These are phyloP conservation scores for Fusarium miscanthi DNA, from an alignment of 2,329 filamentous ascomycete genomes.

Conservation along the genomic window DNA sequence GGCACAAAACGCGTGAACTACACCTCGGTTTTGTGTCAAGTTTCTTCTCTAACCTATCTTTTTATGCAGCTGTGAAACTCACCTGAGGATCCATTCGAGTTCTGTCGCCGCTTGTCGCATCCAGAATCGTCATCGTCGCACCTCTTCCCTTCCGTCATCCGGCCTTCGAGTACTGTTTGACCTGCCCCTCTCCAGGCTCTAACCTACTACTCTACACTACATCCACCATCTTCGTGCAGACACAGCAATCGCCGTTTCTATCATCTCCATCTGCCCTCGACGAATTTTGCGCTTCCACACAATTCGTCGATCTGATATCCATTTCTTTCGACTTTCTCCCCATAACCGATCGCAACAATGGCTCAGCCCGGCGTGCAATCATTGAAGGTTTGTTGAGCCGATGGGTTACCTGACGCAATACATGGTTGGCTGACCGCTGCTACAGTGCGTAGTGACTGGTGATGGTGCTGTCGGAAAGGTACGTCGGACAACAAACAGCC, in stretches of 20 bases:
- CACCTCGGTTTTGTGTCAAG: slow-evolving; percentile 45
- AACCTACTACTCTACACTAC: slow-evolving; percentile 13
- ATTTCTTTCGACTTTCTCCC: slow-evolving; percentile 4
- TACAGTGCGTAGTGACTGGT: slow-evolving; percentile 96
- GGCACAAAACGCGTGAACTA: slow-evolving; percentile 48
- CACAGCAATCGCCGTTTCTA: slow-evolving; percentile 25
- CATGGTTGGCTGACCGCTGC: slow-evolving; percentile 46
- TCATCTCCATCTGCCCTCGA: slow-evolving; percentile 27
- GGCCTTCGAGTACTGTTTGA: slow-evolving; percentile 8
- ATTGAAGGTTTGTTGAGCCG: slow-evolving; percentile 76
- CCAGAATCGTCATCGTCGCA: slow-evolving; percentile 32
- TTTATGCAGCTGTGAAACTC: slow-evolving; percentile 46
- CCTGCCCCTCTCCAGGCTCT: slow-evolving; percentile 17
- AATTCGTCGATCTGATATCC: slow-evolving; percentile 1
- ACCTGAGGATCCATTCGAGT: slow-evolving; percentile 32
- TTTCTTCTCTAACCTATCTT: slow-evolving; percentile 42
- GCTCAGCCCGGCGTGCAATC: slow-evolving; percentile 88
- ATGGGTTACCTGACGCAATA: slow-evolving; percentile 31
- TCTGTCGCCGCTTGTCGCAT: slow-evolving; percentile 30
- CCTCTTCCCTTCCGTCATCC: slow-evolving; percentile 32
- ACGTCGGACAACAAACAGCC: slow-evolving; percentile 23
- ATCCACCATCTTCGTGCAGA: slow-evolving; percentile 17
- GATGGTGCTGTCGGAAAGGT: slow-evolving; percentile 99
- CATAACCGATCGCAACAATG: slow-evolving; percentile 59
- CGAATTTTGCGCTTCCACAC: slow-evolving; percentile 18